Base-by-base conservation (phyloP, 2,329 filamentous ascomycete species). In the Talaromyces sp. region DNA sequence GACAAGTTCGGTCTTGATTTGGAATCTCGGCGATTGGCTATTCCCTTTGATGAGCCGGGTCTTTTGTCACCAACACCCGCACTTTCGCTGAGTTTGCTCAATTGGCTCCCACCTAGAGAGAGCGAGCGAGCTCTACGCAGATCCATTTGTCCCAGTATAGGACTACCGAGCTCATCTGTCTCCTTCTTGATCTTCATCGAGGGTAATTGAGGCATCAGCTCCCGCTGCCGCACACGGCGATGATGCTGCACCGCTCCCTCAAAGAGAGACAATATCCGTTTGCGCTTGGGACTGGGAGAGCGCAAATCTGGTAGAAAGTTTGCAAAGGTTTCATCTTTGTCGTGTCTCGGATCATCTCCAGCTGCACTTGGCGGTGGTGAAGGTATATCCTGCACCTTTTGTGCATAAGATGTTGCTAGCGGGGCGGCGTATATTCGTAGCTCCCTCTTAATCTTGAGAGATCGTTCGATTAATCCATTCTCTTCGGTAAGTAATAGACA, bases 211-310 rank as follows among this genome's bases (percentile, higher is more conserved):
- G 74, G 72, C 76, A 78, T 78, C 64, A 78, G 63, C 62, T 77
- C 78, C 57, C 74, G 75, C 67, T 77, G 75, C 41, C 77, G 75
- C 24, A 79, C 76, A 57, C 72, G 71, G 37, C 73, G 75, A 65
- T 80, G 78, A 69, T 79, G 77, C 58, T 79, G 76, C 3, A 77
- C 73, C 10, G 76, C 78, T 3, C 74, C 73, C 65, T 80, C 77
- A 52, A 80, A 80, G 2, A 80, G 70, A 1, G 73, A 79, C 45
- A 76, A 75, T n/a, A 79, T 76, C 41, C 78, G 74, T 68, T 79
- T 80, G 50, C 78, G 73, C 66, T 80, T 80, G 3, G 77, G 77
- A 52, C 76, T 80, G 4, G 76, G 76, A 1, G 77, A 78, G 60
- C 72, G 71, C 14, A 75, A 67, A 64, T 78, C 75, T 2, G 74